Percentiles rank a stretch among this genome's conserved stretches.
Conservation (phyloP, 2,329 filamentous ascomycete genomes). For the Endoconidiophora polonica region DNA sequence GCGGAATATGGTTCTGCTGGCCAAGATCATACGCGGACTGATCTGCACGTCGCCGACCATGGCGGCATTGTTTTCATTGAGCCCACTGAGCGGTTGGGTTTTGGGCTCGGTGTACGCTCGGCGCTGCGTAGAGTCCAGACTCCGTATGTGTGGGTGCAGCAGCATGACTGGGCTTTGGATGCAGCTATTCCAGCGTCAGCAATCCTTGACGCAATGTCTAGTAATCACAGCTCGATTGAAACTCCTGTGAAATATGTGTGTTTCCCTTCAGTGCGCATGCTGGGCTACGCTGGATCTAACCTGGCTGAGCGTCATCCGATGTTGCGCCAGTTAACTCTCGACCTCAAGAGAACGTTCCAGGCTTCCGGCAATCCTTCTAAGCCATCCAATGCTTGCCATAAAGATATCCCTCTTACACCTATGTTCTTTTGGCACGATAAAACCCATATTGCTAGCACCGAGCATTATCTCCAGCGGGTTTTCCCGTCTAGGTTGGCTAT, state of each 20-base stretch:
- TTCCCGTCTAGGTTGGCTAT: slow-evolving; percentile 34
- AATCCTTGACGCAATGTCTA: slow-evolving; percentile 30
- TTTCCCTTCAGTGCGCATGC: slow-evolving; percentile 33
- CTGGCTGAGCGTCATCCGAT: slow-evolving; percentile 27
- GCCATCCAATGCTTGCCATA: too few relatives aligned
- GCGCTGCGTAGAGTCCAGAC: slow-evolving; percentile 30
- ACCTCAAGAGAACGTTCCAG: slow-evolving; percentile 21
- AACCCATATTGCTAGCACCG: slow-evolving; percentile 32
- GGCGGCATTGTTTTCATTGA: slow-evolving; percentile 32
- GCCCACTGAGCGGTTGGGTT: slow-evolving; percentile 30
- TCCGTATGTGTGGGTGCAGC: slow-evolving; percentile 39
- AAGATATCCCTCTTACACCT: slow-evolving; percentile 30
- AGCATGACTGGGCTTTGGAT: slow-evolving; percentile 38
- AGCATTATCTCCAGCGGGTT: slow-evolving; percentile 32
- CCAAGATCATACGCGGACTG: slow-evolving; percentile 19
- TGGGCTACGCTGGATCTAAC: slow-evolving; percentile 31
- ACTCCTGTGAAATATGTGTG: slow-evolving; percentile 35
- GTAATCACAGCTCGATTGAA: slow-evolving; percentile 17
- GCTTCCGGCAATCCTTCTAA: not conserved
- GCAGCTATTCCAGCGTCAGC: slow-evolving; percentile 27
- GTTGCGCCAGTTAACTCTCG: slow-evolving; percentile 25
- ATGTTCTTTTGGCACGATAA: slow-evolving; percentile 45
- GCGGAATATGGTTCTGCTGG: slow-evolving; percentile 32
- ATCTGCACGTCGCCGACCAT: slow-evolving; percentile 22
- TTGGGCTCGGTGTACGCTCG: slow-evolving; percentile 36